Evolutionary conservation across 2,329 filamentous ascomycete species (phyloP), one percentile per base, ranked within the genome.

Genomic region (Colletotrichum somersetense): DNA sequence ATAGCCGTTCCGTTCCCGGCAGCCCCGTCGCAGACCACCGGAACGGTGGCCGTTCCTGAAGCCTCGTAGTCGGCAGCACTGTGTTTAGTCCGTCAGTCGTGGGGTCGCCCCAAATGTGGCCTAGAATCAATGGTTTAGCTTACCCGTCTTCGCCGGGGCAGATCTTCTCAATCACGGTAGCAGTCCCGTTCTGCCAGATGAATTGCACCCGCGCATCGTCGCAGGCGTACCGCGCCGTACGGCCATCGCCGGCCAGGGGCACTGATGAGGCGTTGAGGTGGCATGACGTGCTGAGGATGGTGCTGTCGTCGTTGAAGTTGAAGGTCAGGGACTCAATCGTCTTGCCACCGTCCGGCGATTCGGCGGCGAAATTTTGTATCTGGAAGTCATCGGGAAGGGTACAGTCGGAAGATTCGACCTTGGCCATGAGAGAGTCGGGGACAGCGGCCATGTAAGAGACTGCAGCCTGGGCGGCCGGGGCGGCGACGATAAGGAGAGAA

Each of bases 111-210:
- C 40, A 33, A 8, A 33, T n/a, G 5, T 42, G 1, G 48, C 14
- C 16, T 20, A 16, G 38, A 30, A 10, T 30, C 20, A 3, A 44
- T 35, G 23, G 16, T 12, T 42, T n/a, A 5, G 77, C 81, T 75
- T 78, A 85, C 83, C 81, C 82, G 6, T 80, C 74, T 1, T 74
- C 33, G 16, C 75, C 75, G 1, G 82, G 79, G 75, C 86, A 88
- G 18, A 83, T 79, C 38, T 79, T 79, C 79, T 88, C 84, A 55
- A 86, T 78, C 76, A 87, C 73, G n/a, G 81, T 83, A 55, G 87
- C 73, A 50, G 78, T 77, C 42, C 68, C 71, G 42, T 77, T 75
- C 56, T 79, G 66, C 80, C 80, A 87, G 74, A 86, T 82, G 72
- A 88, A 88, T 71, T 84, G 78, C 73, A 85, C 78, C 11, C 77